Evolutionary conservation across 257 asterid species (phyloP).

Genomic region (Echium plantagineum): DNA sequence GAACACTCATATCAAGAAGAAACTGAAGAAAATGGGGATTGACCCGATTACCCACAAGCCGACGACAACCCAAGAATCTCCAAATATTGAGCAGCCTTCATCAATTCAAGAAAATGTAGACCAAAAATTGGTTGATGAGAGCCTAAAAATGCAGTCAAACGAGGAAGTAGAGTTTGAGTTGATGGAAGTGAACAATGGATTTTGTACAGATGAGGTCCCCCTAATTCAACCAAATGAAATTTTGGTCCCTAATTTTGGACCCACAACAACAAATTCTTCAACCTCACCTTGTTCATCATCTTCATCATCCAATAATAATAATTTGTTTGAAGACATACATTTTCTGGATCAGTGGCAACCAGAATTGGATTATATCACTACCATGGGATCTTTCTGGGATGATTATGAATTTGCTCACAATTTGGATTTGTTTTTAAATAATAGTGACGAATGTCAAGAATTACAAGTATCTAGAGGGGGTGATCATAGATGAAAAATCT

Average conservation of each 20-base stretch:
- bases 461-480: too few species aligned
- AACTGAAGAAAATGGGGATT: too few species aligned
- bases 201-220: conserved; percentile 72
- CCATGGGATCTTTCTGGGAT: conserved; percentile 44
- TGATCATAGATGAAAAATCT: too few species aligned
- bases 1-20: too few species aligned
- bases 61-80: conserved; percentile 10
- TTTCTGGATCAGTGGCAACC: conserved; percentile 23
- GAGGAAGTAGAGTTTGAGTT: conserved; percentile 14
- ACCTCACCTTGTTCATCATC: conserved; percentile 21
- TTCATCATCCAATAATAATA: not conserved
- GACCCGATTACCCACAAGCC: too few species aligned
- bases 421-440: conserved; percentile 34
- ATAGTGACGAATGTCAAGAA: conserved; percentile 12
- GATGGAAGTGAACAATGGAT: conserved; percentile 41
- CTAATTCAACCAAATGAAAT: conserved; percentile 60
- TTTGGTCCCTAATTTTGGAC: conserved; percentile 18
- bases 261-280: conserved; percentile 23
- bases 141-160: conserved; percentile 12
- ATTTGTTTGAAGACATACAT: conserved; percentile 27
- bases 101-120: conserved; percentile 3
- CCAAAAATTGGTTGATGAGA: conserved; percentile 9
- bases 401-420: conserved; percentile 46
- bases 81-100: conserved; percentile 5
- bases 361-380: too few species aligned